phyloP scores from a whole-genome alignment of 169 alveolate genomes.

The Plasmodium blacklocki region DNA sequence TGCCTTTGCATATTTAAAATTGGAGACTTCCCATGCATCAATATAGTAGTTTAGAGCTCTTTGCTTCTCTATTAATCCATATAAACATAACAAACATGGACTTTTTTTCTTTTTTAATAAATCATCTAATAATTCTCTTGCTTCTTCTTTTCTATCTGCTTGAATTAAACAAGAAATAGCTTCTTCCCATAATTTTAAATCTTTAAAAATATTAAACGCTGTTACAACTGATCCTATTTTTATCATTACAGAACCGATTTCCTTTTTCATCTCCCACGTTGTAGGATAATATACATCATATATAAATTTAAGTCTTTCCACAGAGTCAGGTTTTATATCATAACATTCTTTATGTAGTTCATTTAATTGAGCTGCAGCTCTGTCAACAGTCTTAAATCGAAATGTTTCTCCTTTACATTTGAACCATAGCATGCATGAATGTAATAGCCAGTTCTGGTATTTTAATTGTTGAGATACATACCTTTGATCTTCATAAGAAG shows the following conservation, averaged over 20 bases:
- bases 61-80: conserved; percentile 79
- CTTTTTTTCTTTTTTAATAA: conserved; percentile 74
- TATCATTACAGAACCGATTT: conserved; percentile 79
- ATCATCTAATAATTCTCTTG: conserved; percentile 80
- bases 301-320: conserved; percentile 78
- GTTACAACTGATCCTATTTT: conserved; percentile 82
- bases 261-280: conserved; percentile 83
- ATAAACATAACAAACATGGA: conserved; percentile 81
- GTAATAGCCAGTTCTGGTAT: conserved; percentile 77
- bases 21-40: conserved; percentile 84
- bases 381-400: conserved; percentile 80
- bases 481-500: too few species aligned
- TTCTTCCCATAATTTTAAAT: conserved; percentile 87
- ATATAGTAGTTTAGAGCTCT: conserved; percentile 77
- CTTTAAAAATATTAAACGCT: conserved; percentile 83
- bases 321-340: conserved; percentile 44
- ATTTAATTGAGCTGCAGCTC: conserved; percentile 85
- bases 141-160: conserved; percentile 83
- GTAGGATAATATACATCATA: conserved; percentile 82
- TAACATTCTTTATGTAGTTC: conserved; percentile 78
- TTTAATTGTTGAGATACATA: conserved; percentile 31
- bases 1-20: conserved; percentile 83
- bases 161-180: conserved; percentile 83
- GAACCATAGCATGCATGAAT: conserved; percentile 82
- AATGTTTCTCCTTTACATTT: conserved; percentile 83